These are phyloP conservation scores for Termitomyces sp. DNA, from an alignment of 768 basidiomycete species.

Conservation along the genomic window DNA sequence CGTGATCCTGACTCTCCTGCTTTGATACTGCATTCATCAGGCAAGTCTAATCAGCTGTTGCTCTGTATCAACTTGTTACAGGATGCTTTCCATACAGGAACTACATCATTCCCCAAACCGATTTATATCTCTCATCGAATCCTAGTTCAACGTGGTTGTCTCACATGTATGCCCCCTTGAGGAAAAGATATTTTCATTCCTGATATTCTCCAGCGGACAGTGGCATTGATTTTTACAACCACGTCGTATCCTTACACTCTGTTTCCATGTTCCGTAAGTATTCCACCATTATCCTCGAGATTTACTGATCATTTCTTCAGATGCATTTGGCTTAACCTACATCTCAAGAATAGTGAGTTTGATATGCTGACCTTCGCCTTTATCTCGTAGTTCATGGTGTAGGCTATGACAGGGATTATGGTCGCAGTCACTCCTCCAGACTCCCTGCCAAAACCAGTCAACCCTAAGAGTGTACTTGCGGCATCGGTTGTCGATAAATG, in stretches of 20 bases:
- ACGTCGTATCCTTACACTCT: neutral
- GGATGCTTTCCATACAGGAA: neutral
- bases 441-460: neutral
- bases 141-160: neutral
- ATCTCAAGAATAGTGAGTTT: conserved; percentile 4
- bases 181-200: neutral
- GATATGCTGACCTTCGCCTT: no score
- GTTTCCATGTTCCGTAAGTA: conserved; percentile 2
- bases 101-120: neutral
- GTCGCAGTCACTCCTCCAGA: neutral
- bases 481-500: neutral
- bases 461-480: neutral
- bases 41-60: neutral
- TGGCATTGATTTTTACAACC: neutral
- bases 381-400: neutral
- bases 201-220: neutral
- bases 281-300: neutral
- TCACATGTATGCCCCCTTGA: neutral
- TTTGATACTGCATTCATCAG: neutral
- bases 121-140: conserved; percentile 3
- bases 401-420: conserved; percentile 1
- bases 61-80: neutral
- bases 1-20: neutral
- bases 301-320: neutral
- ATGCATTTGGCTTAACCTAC: conserved; percentile 5